Evolutionary conservation across 257 asterid genomes (phyloP), one percentile per base, ranked within the genome.

Genomic region (Solanum piurae): DNA sequence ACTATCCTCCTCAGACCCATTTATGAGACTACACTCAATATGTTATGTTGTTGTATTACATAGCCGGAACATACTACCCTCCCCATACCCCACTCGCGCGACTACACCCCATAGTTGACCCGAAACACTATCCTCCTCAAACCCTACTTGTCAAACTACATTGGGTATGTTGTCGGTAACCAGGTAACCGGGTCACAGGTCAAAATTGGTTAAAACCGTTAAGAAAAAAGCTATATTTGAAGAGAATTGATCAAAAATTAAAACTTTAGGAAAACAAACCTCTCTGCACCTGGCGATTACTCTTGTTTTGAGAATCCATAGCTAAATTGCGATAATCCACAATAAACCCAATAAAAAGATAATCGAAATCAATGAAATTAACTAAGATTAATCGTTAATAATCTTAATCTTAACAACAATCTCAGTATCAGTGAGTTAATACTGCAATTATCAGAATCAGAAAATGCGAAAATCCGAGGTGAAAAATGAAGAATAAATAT

Each of bases 271-370:
- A 6, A 71, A 31, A 83, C 93, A 82, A 71, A 96, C 99, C 96
- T 88, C 86, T 83, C 46, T 88, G 92, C 90, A 93, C 80, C 89
- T 94, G 98, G 29, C 92, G 93, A 94, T 91, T 93, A 91, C 89
- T 92, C 93, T 58, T 94, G 90, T 83, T 89, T 88, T 76, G 84
- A 37, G 98, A 91, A 79, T 92, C 96, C 98, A 95, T 74, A 69
- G 79, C 87, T 86, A 49, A 88, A 37, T 31, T 16, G 87, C 34
- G 55, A 76, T 68, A 33, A 89, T 77, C 71, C 77, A 83, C 27
- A 92, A 91, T 87, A 83, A 37, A 20, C 87, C 40, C 83, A 33
- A 69, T 55, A 2, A 64, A 64, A 68, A 68, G 8, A 11, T 34
- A 73, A 36, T 74, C 16, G 1, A 10, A 85, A 85, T n/a, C 16